Base-by-base conservation (phyloP, 495 filamentous ascomycete species). In the Daldinia caldariorum region DNA sequence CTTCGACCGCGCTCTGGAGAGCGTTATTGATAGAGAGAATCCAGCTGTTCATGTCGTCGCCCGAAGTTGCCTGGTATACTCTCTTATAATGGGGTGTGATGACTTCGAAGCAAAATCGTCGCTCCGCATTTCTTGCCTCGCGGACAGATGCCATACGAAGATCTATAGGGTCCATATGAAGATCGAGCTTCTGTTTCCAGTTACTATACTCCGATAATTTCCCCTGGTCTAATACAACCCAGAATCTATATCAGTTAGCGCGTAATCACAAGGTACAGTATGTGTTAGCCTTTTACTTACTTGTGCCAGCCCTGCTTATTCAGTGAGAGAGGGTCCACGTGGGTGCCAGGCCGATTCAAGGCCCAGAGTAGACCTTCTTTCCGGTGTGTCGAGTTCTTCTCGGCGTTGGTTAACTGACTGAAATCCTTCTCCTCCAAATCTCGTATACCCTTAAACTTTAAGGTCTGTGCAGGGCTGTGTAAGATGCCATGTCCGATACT, bases 251-350 rank as follows among this genome's bases (percentile, higher is more conserved):
- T 20, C 8, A 58, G 67, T 75, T 34, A 76, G 61, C 22, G 60
- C n/a, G 45, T 18, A 8, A 20, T 20, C 39, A 38, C 20, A 31
- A 49, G 35, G 4, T 55, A 6, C 2, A 41, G 7, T 34, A 13
- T 32, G 13, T 34, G 18, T 16, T 32, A 4, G 31, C 26, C 45
- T 29, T 18, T 6, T 59, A 87, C 91, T 78, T 89, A 99, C 94
- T 99, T 99, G 75, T 99, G 95, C 96, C 95, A 99, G 58, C 93
- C 94, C 77, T 95, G 93, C 74, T 98, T 97, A 75, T 97, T 97
- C 58, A 99, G 84, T 6, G 91, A 92, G 70, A 94, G 92, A 3
- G 96, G 96, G 76, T 99, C 95, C 13, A 92, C 93, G 79, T 98
- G 95, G 47, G 93, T 95, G 4, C 94, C 95, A 6, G 95, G 96